Evolutionary conservation across 2,329 filamentous ascomycete species (phyloP), one percentile per base, ranked within the genome.

Genomic region (Aspergillus costaricaensis): DNA sequence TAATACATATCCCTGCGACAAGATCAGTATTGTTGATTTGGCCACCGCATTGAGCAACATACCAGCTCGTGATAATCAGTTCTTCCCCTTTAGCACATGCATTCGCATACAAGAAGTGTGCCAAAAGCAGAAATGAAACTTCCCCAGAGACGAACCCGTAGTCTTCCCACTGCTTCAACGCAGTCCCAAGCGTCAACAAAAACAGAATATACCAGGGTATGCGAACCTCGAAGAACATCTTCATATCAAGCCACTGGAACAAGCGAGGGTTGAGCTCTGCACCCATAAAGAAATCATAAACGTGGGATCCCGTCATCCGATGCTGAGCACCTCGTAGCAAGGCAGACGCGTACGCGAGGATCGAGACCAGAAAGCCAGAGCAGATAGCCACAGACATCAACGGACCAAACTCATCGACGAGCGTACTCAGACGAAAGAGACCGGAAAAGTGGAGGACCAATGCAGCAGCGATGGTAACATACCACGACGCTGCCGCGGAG

Each of bases 121-220:
- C 93, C 84, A 96, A 88, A 64, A 96, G 79, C 53, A 96, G 77
- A 79, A 96, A 95, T 59, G 83, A 79, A 47, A 95, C 89, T 74
- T 96, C 91, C 10, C 87, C 88, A 19, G 90, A 90, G 14, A 96
- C 89, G 73, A 91, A 95, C 44, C 92, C 92, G 69, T 92, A 91
- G 21, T 83, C 79, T 74, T 96, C 91, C 70, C 91, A 91, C 75
- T 96, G 92, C 65, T 90, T 87, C 36, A 89, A 85, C 27, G 89
- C 91, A n/a, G 90, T 86, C 38, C 85, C 91, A 56, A 88, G 82
- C 60, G 85, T 88, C 44, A 94, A 81, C 58, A 93, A 85, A 71
- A 96, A 90, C 23, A 96, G 83, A 65, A 96, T 93, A 77, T 88
- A 96, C 92, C 92, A 96, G n/a, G 92, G 92, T 62, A 96, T 86